phyloP scores from a whole-genome alignment of 2,329 filamentous ascomycete species.

The Cladosporium phlei region DNA sequence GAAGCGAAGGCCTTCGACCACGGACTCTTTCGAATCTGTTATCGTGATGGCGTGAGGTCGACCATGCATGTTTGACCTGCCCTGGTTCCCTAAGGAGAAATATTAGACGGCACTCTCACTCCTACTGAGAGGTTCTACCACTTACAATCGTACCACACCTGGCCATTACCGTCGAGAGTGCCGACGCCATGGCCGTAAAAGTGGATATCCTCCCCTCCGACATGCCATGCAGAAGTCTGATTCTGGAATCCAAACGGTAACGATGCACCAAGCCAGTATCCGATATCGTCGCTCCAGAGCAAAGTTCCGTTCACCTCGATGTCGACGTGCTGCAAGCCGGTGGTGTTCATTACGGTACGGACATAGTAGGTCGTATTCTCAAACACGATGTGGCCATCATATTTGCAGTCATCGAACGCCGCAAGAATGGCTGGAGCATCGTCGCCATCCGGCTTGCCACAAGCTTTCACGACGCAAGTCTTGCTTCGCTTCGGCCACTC shows the following conservation, averaged over 20 bases:
- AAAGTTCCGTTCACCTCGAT: slow-evolving; percentile 47
- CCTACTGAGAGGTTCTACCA: slow-evolving; percentile 19
- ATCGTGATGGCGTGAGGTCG: slow-evolving; percentile 53
- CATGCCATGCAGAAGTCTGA: slow-evolving; percentile 50
- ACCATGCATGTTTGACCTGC: slow-evolving; percentile 31
- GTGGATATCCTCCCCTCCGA: slow-evolving; percentile 50
- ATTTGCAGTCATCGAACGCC: slow-evolving; percentile 49
- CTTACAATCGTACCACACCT: slow-evolving; percentile 51
- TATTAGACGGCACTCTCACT: not conserved
- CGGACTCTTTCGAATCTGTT: slow-evolving; percentile 45
- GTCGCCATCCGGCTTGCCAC: slow-evolving; percentile 30
- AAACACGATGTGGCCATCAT: slow-evolving; percentile 49
- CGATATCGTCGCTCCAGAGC: slow-evolving; percentile 40
- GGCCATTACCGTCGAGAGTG: slow-evolving; percentile 56
- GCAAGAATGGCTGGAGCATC: slow-evolving; percentile 50
- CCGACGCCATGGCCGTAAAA: slow-evolving; percentile 50
- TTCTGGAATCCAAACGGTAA: slow-evolving; percentile 53
- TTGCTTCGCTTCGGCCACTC: slow-evolving; percentile 23
- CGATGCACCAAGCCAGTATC: slow-evolving; percentile 50
- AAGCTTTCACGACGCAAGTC: slow-evolving; percentile 20
- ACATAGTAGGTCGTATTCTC: slow-evolving; percentile 47
- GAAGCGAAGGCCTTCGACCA: slow-evolving; percentile 47
- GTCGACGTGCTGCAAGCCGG: slow-evolving; percentile 42
- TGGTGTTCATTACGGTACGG: slow-evolving; percentile 47
- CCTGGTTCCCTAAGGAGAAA: slow-evolving; percentile 13